A percentile compares a stretch with the other conserved stretches of the same genome.
phyloP scores from a whole-genome alignment of 2,329 filamentous ascomycete genomes.

The Didymella pinodella region DNA sequence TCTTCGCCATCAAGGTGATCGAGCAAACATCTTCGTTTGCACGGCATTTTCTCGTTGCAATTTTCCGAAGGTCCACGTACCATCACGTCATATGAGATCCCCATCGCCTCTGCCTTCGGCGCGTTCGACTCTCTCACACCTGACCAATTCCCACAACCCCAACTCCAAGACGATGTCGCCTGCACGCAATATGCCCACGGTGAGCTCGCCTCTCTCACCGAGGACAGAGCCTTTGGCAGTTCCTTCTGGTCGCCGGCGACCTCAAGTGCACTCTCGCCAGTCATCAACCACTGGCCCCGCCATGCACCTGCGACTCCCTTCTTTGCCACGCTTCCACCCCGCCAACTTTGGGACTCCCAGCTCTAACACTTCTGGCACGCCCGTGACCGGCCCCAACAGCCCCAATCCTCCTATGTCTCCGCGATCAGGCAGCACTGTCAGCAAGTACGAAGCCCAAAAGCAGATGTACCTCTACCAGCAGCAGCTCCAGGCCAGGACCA shows the following conservation, averaged over 20 bases:
- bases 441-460: slow-evolving; percentile 59
- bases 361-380: slow-evolving; percentile 49
- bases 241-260: slow-evolving; percentile 47
- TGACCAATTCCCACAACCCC: slow-evolving; percentile 21
- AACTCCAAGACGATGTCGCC: slow-evolving; percentile 36
- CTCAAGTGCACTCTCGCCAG: slow-evolving; percentile 44
- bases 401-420: slow-evolving; percentile 56
- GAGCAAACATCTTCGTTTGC: slow-evolving; percentile 11
- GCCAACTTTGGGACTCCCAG: slow-evolving; percentile 58
- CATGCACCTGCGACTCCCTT: slow-evolving; percentile 56
- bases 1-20: slow-evolving; percentile 18
- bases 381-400: slow-evolving; percentile 50
- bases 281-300: slow-evolving; percentile 46
- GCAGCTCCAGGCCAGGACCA: slow-evolving; percentile 50
- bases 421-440: slow-evolving; percentile 46
- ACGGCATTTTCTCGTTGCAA: slow-evolving; percentile 1
- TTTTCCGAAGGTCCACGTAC: slow-evolving; percentile 29
- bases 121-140: slow-evolving; percentile 32
- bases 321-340: slow-evolving; percentile 61
- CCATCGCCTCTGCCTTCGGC: slow-evolving; percentile 32
- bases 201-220: slow-evolving; percentile 47
- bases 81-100: slow-evolving; percentile 41
- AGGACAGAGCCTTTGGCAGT: slow-evolving; percentile 48
- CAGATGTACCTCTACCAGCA: slow-evolving; percentile 60
- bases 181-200: slow-evolving; percentile 43